Conservation (phyloP, 768 basidiomycete genomes). For the Lentinula lateritia region DNA sequence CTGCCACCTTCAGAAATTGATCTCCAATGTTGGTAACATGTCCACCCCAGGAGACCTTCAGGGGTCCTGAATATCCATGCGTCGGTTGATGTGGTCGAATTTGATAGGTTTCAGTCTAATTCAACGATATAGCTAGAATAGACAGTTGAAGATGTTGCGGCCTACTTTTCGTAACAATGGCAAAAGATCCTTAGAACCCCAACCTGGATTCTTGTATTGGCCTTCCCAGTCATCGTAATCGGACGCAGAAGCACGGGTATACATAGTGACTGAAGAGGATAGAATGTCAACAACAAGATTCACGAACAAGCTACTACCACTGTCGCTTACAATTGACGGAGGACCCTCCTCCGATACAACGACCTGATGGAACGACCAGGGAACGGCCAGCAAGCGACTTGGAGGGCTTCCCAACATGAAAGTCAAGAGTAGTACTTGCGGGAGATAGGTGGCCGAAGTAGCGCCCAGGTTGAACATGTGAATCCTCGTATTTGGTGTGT, state of each 20-base stretch:
- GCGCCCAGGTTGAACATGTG: conserved; percentile 36
- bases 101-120: conserved; percentile 34
- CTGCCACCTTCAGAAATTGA: conserved; percentile 31
- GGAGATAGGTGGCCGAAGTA: conserved; percentile 25
- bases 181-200: conserved; percentile 36
- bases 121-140: not conserved
- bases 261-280: conserved; percentile 23
- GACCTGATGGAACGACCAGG: conserved; percentile 24
- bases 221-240: conserved; percentile 45
- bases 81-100: conserved; percentile 17
- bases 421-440: conserved; percentile 26
- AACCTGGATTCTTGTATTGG: conserved; percentile 31
- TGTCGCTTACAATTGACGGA: conserved; percentile 35
- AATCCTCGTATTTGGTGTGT: conserved; percentile 25
- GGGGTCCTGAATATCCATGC: conserved; percentile 34
- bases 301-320: too few relatives aligned
- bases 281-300: not conserved
- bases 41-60: conserved; percentile 32
- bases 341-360: conserved; percentile 42
- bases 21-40: conserved; percentile 25
- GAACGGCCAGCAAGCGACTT: conserved; percentile 26
- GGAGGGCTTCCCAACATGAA: conserved; percentile 26
- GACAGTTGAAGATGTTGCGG: not conserved
- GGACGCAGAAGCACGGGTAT: conserved; percentile 36
- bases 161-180: conserved; percentile 38